Base-by-base conservation (phyloP, 305 asterid genomes). In the Solanum hybrid region DNA sequence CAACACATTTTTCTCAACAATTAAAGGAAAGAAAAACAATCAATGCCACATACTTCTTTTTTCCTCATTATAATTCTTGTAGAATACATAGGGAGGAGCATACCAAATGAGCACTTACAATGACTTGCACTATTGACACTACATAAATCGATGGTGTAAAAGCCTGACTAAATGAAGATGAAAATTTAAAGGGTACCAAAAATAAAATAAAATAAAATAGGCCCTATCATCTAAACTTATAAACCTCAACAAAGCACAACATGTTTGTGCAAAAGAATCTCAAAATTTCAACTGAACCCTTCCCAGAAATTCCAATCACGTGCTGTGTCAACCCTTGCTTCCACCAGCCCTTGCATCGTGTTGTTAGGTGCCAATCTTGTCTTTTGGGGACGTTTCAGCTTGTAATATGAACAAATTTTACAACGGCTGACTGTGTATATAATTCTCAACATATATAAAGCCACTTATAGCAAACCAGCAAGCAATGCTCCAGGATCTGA, bases 401-500 rank as follows among this genome's bases (percentile, higher is more conserved):
- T 87, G 93, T 91, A 82, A 89, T 93, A 94, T 93, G 91, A 91
- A 93, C 96, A 95, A 34, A 88, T 91, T 92, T 91, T 91, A 93
- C 93, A 92, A 78, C 89, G 79, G 88, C 85, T 2, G 78, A 42
- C 46, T 77, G 6, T 77, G 85, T 90, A 89, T 79, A 73, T 37
- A 86, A 89, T 79, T 66, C 60, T 38, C 37, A 88, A 42, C 60
- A 90, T 86, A 87, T 56, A 24, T 29, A 81, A 76, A 80, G 86
- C 85, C 90, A 82, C 91, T 95, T 94, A 97, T 76, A 98, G 95
- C 93, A 98, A 94, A 90, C 97, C 99, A 79, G 99, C 99, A 85
- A 98, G 99, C 56, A 97, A 91, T 79, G 97, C 97, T 40, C 95
- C 99, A 1, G 99, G 99, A 91, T 97, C 99, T 78, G 97, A 92